Evolutionary conservation across 768 basidiomycete species (phyloP), one percentile per base, ranked within the genome.

Genomic region (Sarcomyxa edulis): DNA sequence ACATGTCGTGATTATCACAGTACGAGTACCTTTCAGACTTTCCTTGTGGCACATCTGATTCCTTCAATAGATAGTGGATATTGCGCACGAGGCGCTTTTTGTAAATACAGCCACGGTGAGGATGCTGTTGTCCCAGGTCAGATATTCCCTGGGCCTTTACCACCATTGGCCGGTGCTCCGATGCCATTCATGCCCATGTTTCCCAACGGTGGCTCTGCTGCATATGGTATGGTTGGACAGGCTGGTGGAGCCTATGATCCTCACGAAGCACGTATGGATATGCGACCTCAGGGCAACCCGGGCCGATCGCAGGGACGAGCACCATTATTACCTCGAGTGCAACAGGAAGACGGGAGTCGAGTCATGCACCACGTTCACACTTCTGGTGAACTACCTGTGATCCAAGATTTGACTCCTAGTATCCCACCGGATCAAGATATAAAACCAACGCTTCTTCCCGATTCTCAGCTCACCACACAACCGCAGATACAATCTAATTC

Each of bases 1-100:
- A 75, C 84, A 45, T 97, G 93, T 65, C 76, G 85, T 43, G 92
- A 97, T 60, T 97, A 95, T 58, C 81, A 94, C 59, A 89, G 94
- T 94, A 54, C 54, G 93, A 73, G 9, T 32, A 14, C 2, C 39
- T 24, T 34, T 4, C 26, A 33, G n/a, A n/a, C 33, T 30, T 18
- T 39, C 12, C n/a, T 32, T 6, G 18, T 38, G 15, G 11, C 34
- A 32, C 24, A 26, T 19, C 14, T 26, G 38, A 42, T 39, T 37
- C 40, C 14, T 40, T 44, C 7, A 35, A 6, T 48, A 97, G 94
- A 94, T 54, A 81, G 81, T 42, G 94, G 94, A 1, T 96, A 82
- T 62, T 98, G 94, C 50, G 77, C 87, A 27, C 79, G 92, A 22
- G 94, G 94, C 32, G 81, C 76, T 14, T 73, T 74, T 44, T 98